phyloP scores from a whole-genome alignment of 2,329 filamentous ascomycete genomes.

The Ramichloridium luteum region DNA sequence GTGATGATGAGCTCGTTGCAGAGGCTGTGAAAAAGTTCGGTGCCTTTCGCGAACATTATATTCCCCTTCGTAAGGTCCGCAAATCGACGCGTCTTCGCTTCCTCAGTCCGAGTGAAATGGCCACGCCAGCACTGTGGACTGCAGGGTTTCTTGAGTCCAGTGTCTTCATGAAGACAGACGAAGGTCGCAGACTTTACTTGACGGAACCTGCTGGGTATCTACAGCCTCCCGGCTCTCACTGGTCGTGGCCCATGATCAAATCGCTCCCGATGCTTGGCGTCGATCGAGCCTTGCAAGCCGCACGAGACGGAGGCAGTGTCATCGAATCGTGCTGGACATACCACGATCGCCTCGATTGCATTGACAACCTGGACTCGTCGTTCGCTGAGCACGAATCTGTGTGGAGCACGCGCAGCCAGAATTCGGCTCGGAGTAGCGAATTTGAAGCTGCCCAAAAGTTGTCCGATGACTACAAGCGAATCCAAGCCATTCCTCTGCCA shows the following conservation, averaged over 20 bases:
- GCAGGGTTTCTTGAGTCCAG: slow-evolving; percentile 56
- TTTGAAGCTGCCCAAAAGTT: no score
- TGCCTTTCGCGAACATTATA: slow-evolving; percentile 55
- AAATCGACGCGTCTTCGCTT: slow-evolving; percentile 63
- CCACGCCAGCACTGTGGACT: slow-evolving; percentile 60
- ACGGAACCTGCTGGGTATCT: slow-evolving; percentile 65
- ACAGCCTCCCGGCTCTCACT: slow-evolving; percentile 46
- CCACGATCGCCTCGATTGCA: slow-evolving; percentile 51
- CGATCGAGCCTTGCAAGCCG: slow-evolving; percentile 46
- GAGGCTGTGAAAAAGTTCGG: slow-evolving; percentile 36
- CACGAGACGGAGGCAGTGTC: slow-evolving; percentile 35
- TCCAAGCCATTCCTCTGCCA: slow-evolving; percentile 20
- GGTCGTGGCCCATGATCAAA: slow-evolving; percentile 60
- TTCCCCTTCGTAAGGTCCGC: slow-evolving; percentile 65
- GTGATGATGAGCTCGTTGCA: slow-evolving; percentile 5
- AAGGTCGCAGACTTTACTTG: slow-evolving; percentile 56
- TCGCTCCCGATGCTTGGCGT: slow-evolving; percentile 40
- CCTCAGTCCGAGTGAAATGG: slow-evolving; percentile 57
- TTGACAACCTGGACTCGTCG: slow-evolving; percentile 36
- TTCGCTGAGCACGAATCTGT: slow-evolving; percentile 27
- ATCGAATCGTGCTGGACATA: slow-evolving; percentile 49
- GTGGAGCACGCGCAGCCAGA: slow-evolving; percentile 28
- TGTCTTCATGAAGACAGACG: slow-evolving; percentile 59
- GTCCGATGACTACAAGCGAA: no score
- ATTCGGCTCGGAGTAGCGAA: slow-evolving; percentile 3